Base-by-base conservation (phyloP, 495 filamentous ascomycete species). In the Talaromyces trachyspermus region DNA sequence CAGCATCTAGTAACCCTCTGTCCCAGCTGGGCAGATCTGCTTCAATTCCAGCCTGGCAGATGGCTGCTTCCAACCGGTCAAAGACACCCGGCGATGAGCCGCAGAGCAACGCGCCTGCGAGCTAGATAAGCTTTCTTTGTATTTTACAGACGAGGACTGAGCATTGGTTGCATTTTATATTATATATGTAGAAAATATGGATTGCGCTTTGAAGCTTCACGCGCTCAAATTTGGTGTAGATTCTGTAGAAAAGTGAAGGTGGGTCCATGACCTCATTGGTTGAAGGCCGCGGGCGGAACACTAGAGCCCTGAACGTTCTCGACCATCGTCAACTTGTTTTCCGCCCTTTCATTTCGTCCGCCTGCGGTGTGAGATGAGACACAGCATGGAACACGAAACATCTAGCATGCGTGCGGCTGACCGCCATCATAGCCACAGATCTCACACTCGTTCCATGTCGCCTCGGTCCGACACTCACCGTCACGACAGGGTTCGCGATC, bases 1-100 rank as follows among this genome's bases (percentile, higher is more conserved):
- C 65, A 15, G 60, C 64, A 9, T 54, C 64, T 25, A 69, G 63
- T 54, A 54, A 62, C 36, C 60, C 66, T 51, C 61, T 64, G 29
- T 63, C 61, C 48, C 60, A 70, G 25, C 69, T 76, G 27, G 69
- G 67, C 46, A 66, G 72, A 11, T 71, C 67, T 58, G 80, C 85
- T 6, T 83, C 84, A n/a, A 95, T 95, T 54, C 89, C 89, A 1
- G 79, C 84, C 1, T 95, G 89, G 89, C 89, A 95, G 66, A 78
- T 95, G 79, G 81, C 84, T 14, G 79, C 81, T 35, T 76, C 83
- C 36, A 81, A 75, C 58, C 80, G 79, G 57, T 73, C 66, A 27
- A 74, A 70, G 65, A 63, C 51, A 52, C 54, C 29, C 17, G 30
- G 30, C 5, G 44, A 36, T n/a, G 44, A 36, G 24, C n/a, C 44